Evolutionary conservation across 1,284 basidiomycete species (phyloP).

Genomic region (Rugosomyces carneus): DNA sequence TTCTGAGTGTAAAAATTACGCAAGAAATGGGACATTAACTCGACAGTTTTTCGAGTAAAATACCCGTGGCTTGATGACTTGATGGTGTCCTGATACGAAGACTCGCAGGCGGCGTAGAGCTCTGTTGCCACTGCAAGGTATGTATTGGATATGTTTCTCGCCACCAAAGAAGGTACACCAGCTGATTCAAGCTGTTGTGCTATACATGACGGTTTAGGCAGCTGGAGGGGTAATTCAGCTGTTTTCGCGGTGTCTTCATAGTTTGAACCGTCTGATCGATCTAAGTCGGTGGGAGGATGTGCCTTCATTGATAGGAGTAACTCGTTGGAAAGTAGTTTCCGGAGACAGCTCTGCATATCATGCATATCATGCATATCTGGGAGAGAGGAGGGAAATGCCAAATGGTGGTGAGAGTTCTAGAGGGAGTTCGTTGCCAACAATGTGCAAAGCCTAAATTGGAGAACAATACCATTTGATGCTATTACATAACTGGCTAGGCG

Average conservation of each 20-base stretch:
- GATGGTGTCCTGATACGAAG: neutral
- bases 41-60: neutral
- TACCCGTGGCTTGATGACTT: neutral
- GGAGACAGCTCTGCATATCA: neutral
- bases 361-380: neutral
- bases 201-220: neutral
- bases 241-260: neutral
- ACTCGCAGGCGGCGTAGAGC: neutral
- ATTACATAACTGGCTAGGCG: no score
- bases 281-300: neutral
- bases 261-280: neutral
- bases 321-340: neutral
- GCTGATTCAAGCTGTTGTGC: neutral
- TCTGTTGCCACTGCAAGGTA: constrained; percentile 3
- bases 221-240: neutral
- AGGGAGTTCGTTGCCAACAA: no score
- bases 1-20: neutral
- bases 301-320: neutral
- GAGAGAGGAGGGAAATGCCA: neutral
- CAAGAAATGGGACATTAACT: neutral
- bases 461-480: neutral
- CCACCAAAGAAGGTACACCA: neutral
- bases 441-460: neutral
- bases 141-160: neutral
- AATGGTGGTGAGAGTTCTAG: no score